A percentile compares a stretch with the other conserved stretches of the same genome.
phyloP scores from a whole-genome alignment of 2,329 filamentous ascomycete genomes.

The Calonectria pauciramosa region DNA sequence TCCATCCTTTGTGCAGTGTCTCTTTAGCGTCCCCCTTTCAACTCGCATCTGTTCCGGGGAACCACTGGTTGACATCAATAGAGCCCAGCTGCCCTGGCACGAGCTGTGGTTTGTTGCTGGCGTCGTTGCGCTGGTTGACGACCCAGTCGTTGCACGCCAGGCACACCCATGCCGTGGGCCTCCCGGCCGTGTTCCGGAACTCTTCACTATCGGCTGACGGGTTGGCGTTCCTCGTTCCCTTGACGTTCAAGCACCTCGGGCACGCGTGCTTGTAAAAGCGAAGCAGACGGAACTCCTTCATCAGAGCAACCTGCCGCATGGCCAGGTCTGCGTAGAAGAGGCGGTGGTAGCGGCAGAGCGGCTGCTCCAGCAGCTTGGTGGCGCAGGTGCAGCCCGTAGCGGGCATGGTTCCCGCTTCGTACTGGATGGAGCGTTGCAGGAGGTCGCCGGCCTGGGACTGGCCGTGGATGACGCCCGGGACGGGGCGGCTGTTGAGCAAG shows the following conservation, averaged over 20 bases:
- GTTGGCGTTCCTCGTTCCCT: constrained; percentile 18
- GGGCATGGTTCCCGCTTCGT: constrained; percentile 26
- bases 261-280: constrained; percentile 46
- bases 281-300: constrained; percentile 46
- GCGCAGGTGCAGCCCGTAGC: constrained; percentile 56
- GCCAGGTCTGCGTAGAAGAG: constrained; percentile 44
- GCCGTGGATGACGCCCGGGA: constrained; percentile 44
- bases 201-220: constrained; percentile 33
- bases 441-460: background rate
- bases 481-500: constrained; percentile 11
- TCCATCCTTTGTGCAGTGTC: background rate
- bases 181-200: constrained; percentile 22
- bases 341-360: constrained; percentile 54
- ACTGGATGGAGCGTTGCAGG: constrained; percentile 10
- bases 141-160: constrained; percentile 51
- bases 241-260: constrained; percentile 46
- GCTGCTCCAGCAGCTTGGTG: constrained; percentile 49
- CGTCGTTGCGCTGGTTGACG: constrained; percentile 41
- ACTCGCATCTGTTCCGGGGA: background rate
- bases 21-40: background rate
- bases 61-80: background rate
- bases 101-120: constrained; percentile 31
- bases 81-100: constrained; percentile 35
- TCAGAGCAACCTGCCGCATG: constrained; percentile 35
- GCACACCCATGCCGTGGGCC: constrained; percentile 49